These are phyloP conservation scores for Balamuthia mandrillaris DNA, from an alignment of 208 protist species.

Conservation along the genomic window DNA sequence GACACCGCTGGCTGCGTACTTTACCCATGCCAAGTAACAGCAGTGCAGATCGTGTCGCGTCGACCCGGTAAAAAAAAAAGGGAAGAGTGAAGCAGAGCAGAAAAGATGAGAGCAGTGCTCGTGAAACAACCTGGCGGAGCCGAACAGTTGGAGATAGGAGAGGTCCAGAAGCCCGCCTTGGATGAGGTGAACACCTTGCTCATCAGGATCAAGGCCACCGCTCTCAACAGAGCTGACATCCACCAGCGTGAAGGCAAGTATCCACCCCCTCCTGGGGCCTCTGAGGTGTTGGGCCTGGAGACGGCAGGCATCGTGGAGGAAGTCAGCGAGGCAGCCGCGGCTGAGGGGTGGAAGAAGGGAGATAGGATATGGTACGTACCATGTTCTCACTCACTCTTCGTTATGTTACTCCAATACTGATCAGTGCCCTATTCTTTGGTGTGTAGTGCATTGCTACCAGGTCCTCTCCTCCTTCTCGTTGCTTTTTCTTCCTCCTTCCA, in stretches of 20 bases:
- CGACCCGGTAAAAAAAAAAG: no score
- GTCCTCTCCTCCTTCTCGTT: no score
- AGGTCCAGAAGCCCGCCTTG: no score
- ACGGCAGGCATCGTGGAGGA: constrained; percentile 76
- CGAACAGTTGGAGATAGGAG: no score
- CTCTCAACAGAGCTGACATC: constrained; percentile 82
- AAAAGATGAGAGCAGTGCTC: no score
- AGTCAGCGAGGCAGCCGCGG: constrained; percentile 66
- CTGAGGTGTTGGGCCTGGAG: constrained; percentile 83
- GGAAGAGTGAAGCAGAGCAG: no score
- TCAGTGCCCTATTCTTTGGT: not conserved
- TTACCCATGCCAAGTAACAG: no score
- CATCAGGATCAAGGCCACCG: constrained; percentile 81
- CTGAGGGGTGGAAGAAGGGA: not conserved
- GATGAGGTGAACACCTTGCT: constrained; percentile 74
- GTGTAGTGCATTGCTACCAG: not conserved
- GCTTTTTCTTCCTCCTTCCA: no score
- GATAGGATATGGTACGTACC: not conserved
- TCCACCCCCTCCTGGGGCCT: constrained; percentile 78
- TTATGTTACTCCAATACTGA: not conserved
- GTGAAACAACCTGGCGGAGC: no score
- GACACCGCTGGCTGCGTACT: no score
- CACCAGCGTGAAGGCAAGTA: constrained; percentile 73
- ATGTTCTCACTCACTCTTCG: not conserved
- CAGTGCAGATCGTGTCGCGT: no score